Percentiles rank a stretch among this genome's conserved stretches.
Evolutionary conservation across 2,329 filamentous ascomycete species (phyloP).

Genomic region (Moelleriella libera): DNA sequence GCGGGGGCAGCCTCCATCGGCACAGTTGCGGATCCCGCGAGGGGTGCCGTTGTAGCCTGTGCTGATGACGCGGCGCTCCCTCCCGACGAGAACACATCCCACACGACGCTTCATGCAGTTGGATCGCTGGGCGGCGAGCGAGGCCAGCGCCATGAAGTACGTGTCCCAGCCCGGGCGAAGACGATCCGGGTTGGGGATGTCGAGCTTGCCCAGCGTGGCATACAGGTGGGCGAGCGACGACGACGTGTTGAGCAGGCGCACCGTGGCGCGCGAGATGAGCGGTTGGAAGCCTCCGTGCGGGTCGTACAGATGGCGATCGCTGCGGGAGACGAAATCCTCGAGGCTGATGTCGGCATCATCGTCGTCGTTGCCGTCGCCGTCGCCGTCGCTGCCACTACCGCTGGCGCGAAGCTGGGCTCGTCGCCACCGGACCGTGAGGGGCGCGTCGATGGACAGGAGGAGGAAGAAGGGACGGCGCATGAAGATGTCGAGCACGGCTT

Average conservation of each 20-base stretch:
- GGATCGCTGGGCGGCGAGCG: conserved; percentile 73
- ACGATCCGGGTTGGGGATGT: conserved; percentile 65
- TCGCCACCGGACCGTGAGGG: conserved; percentile 69
- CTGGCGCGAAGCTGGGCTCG: conserved; percentile 43
- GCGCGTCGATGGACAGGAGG: conserved; percentile 81
- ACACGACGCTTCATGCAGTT: conserved; percentile 99
- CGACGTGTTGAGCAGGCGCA: conserved; percentile 78
- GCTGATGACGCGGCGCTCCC: conserved; percentile 73
- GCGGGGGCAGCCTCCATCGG: conserved; percentile 75
- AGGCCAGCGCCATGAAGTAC: conserved; percentile 97
- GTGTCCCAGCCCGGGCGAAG: conserved; percentile 87
- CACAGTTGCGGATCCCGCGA: conserved; percentile 75
- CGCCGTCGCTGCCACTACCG: conserved; percentile 10
- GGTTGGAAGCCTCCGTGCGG: conserved; percentile 51
- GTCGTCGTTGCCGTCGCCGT: conserved; percentile 26
- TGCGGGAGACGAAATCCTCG: conserved; percentile 40
- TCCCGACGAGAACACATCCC: conserved; percentile 75
- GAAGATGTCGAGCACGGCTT: conserved; percentile 59
- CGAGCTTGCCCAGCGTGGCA: conserved; percentile 55
- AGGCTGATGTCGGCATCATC: conserved; percentile 23
- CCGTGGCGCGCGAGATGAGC: conserved; percentile 66
- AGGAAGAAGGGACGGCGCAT: conserved; percentile 81
- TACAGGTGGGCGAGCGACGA: conserved; percentile 58
- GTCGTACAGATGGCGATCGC: conserved; percentile 66
- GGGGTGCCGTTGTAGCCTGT: conserved; percentile 99